Conservation (phyloP, 78 protist genomes). For the slime mould (Dictyostelium discoideum) region DNA sequence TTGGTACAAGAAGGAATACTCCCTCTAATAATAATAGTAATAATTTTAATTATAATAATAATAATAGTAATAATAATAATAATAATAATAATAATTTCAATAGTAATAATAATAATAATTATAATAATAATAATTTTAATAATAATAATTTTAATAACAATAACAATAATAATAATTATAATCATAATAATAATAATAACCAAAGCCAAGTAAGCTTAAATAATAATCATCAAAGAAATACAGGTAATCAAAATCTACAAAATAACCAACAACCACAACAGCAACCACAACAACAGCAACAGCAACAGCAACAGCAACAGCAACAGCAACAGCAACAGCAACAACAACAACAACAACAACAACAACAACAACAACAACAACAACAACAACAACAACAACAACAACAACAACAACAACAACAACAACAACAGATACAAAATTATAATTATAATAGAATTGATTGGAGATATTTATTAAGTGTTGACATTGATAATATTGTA, state of each 20-base stretch:
- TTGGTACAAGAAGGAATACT: not conserved
- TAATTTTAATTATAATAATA: not conserved
- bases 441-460: conserved; percentile 1
- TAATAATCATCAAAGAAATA: not conserved
- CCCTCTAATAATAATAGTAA: not conserved
- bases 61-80: not conserved
- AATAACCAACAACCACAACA: too few species aligned
- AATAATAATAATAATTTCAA: not conserved
- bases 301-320: not conserved
- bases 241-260: not conserved
- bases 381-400: not conserved
- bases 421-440: not conserved
- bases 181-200: not conserved
- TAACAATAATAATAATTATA: not conserved
- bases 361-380: not conserved
- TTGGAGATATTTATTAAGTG: conserved; percentile 6
- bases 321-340: not conserved
- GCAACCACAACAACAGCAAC: not conserved
- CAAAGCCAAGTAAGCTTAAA: not conserved
- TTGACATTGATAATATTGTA: conserved; percentile 16
- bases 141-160: too few species aligned
- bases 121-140: not conserved
- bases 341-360: not conserved
- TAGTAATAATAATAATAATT: not conserved
- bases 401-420: not conserved